phyloP scores from a whole-genome alignment of 441 rosid genomes.

The Codiaeum variegatum region DNA sequence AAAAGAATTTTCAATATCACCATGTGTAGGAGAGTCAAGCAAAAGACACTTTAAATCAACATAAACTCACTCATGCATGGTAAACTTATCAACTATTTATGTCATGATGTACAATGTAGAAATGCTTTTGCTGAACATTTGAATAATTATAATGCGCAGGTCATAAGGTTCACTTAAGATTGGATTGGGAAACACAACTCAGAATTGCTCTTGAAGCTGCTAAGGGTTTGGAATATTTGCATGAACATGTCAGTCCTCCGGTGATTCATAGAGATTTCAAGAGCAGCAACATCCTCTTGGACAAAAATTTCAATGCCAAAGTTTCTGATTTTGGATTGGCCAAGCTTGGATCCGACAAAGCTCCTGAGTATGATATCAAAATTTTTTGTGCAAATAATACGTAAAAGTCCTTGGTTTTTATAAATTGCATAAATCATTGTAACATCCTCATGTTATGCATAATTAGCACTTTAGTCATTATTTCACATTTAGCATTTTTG shows the following conservation, averaged over 20 bases:
- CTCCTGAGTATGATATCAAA: conserved; percentile 35
- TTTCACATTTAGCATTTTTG: no score
- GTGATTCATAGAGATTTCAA: conserved; percentile 80
- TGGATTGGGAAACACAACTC: conserved; percentile 73
- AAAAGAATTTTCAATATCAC: not conserved
- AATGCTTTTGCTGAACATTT: not conserved
- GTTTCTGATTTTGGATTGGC: conserved; percentile 82
- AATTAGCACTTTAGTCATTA: no score
- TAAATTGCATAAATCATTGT: no score
- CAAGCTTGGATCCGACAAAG: conserved; percentile 87
- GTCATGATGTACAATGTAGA: conserved; percentile 22
- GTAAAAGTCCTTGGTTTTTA: not conserved
- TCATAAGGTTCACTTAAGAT: conserved; percentile 38
- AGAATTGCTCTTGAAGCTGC: conserved; percentile 73
- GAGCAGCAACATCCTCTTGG: conserved; percentile 69
- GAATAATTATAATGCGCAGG: conserved; percentile 38
- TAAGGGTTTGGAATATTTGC: conserved; percentile 67
- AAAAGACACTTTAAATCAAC: conserved; percentile 5
- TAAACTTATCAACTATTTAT: conserved; percentile 30
- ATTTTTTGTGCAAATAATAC: not conserved
- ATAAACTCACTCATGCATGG: conserved; percentile 9
- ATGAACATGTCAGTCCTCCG: conserved; percentile 74
- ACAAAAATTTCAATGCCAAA: conserved; percentile 65
- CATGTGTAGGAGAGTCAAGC: not conserved
- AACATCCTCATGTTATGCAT: no score